phyloP scores from a whole-genome alignment of 208 protist species.

The Borovskyia barvae region DNA sequence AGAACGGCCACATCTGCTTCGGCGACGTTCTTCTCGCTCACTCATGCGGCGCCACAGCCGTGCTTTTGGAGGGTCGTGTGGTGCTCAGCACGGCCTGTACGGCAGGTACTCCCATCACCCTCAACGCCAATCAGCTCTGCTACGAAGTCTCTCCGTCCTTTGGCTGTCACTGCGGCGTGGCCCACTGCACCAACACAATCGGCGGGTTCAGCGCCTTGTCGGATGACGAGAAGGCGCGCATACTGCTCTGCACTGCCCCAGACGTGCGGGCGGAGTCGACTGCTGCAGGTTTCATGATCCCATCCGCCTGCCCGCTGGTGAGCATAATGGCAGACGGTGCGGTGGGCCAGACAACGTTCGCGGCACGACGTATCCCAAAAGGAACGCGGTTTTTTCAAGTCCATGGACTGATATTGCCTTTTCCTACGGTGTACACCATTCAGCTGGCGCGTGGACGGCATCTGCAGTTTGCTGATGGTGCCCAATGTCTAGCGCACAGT shows the following conservation, averaged over 20 bases:
- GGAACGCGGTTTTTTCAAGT: constrained; percentile 77
- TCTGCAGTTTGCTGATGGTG: constrained; percentile 81
- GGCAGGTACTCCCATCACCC: constrained; percentile 43
- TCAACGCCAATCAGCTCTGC: constrained; percentile 78
- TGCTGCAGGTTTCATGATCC: constrained; percentile 47
- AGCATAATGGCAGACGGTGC: constrained; percentile 54
- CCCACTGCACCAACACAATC: constrained; percentile 37
- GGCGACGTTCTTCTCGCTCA: constrained; percentile 64
- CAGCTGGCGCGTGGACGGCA: constrained; percentile 59
- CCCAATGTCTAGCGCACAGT: constrained; percentile 85
- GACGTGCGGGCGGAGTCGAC: constrained; percentile 55
- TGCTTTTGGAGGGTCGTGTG: constrained; percentile 52
- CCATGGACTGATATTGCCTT: constrained; percentile 69
- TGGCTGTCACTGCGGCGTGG: constrained; percentile 45
- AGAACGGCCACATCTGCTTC: constrained; percentile 36
- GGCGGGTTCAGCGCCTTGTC: constrained; percentile 54
- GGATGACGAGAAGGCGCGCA: constrained; percentile 36
- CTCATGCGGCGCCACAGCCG: constrained; percentile 64
- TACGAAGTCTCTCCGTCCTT: constrained; percentile 45
- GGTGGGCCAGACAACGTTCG: constrained; percentile 87
- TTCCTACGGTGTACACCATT: constrained; percentile 84
- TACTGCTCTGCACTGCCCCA: constrained; percentile 55
- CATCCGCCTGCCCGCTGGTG: constrained; percentile 54
- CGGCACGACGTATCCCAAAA: constrained; percentile 39
- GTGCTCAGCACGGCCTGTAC: constrained; percentile 45